Conservation (phyloP, 176 grass and related monocot species). For the Musa schizocarpa region DNA sequence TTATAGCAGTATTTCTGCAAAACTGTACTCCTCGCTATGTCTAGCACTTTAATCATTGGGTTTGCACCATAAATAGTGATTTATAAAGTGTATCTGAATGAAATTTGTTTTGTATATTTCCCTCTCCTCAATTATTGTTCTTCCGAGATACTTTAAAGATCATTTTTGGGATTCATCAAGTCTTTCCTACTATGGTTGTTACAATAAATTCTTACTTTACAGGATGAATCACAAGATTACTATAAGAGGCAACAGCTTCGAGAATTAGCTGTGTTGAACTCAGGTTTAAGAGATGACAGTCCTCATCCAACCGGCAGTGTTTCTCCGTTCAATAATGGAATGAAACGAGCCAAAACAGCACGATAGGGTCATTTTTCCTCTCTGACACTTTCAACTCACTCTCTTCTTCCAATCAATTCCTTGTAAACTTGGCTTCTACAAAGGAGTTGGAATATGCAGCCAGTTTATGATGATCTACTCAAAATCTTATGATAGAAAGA, state of each 20-base stretch:
- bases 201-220: neutral
- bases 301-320: constrained; percentile 60
- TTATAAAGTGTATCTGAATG: too few relatives aligned
- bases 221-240: constrained; percentile 92
- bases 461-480: too few relatives aligned
- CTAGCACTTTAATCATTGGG: too few relatives aligned
- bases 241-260: constrained; percentile 80
- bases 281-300: constrained; percentile 57
- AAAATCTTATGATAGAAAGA: neutral
- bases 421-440: neutral
- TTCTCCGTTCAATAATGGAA: constrained; percentile 72
- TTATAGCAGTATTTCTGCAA: too few relatives aligned
- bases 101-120: too few relatives aligned
- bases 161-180: neutral
- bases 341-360: constrained; percentile 78
- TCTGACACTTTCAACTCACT: neutral
- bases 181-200: neutral
- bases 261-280: constrained; percentile 81
- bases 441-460: too few relatives aligned
- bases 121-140: too few relatives aligned
- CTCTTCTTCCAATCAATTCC: neutral
- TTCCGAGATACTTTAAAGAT: neutral
- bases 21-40: too few relatives aligned
- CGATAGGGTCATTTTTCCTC: constrained; percentile 23
- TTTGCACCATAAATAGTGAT: too few relatives aligned